Evolutionary conservation across 2,329 filamentous ascomycete genomes (phyloP).

Genomic region (Fusarium clavum): DNA sequence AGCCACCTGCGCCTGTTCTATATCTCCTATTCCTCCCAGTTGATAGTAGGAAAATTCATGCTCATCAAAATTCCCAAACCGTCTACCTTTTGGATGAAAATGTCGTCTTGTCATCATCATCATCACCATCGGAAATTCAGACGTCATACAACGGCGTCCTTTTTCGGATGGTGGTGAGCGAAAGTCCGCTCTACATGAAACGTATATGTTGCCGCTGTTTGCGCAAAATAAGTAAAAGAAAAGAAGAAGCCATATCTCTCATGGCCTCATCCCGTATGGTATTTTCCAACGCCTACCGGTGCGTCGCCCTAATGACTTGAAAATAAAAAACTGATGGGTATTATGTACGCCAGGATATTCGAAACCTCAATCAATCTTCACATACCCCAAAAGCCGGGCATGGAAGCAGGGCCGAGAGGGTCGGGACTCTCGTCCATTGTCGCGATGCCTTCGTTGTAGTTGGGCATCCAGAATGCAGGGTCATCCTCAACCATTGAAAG

Average conservation of each 20-base stretch:
- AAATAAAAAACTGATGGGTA: slow-evolving; percentile 49
- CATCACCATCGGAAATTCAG: slow-evolving; percentile 28
- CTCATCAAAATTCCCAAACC: slow-evolving; percentile 29
- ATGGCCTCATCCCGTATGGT: slow-evolving; percentile 37
- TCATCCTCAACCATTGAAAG: slow-evolving; percentile 65
- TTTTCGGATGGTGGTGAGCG: slow-evolving; percentile 30
- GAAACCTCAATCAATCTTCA: slow-evolving; percentile 44
- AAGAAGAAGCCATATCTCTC: slow-evolving; percentile 32
- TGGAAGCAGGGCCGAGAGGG: slow-evolving; percentile 47
- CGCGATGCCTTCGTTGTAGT: slow-evolving; percentile 56
- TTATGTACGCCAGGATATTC: slow-evolving; percentile 47
- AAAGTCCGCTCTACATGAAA: slow-evolving; percentile 41
- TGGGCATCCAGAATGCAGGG: slow-evolving; percentile 61
- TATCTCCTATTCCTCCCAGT: slow-evolving; percentile 15
- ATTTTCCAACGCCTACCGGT: slow-evolving; percentile 46
- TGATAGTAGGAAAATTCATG: slow-evolving; percentile 24
- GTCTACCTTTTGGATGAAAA: slow-evolving; percentile 39
- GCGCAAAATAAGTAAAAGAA: slow-evolving; percentile 38
- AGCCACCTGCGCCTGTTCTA: slow-evolving; percentile 37
- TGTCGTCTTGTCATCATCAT: slow-evolving; percentile 44
- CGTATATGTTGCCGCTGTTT: slow-evolving; percentile 45
- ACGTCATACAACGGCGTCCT: slow-evolving; percentile 1
- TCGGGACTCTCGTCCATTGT: slow-evolving; percentile 54
- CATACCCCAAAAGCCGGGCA: slow-evolving; percentile 53
- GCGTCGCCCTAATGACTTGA: slow-evolving; percentile 40